Percentiles rank a stretch among this genome's conserved stretches.
These are phyloP conservation scores for Aspergillus sojae DNA, from an alignment of 2,329 filamentous ascomycete genomes.

Conservation along the genomic window DNA sequence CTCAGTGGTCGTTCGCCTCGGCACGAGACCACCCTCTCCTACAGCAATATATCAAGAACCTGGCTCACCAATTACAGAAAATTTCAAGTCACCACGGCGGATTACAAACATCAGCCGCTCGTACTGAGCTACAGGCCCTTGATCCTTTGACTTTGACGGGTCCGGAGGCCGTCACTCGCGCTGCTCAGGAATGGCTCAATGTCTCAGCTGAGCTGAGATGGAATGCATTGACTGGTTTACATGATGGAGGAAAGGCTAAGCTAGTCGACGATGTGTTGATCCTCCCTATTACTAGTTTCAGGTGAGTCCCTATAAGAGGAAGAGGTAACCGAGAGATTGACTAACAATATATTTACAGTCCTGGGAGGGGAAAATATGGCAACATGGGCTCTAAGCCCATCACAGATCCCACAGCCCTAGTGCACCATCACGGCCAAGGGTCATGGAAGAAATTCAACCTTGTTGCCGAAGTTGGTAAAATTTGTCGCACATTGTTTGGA, in stretches of 20 bases:
- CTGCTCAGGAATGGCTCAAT: conserved; percentile 27
- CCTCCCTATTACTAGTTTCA: conserved; percentile 39
- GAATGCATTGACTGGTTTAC: conserved; percentile 33
- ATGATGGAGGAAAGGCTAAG: conserved; percentile 33
- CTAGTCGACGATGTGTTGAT: conserved; percentile 34
- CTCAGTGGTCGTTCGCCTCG: conserved; percentile 36
- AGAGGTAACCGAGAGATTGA: background rate
- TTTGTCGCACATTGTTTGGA: conserved; percentile 36
- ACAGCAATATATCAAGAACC: conserved; percentile 27
- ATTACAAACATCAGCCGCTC: background rate
- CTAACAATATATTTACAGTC: conserved; percentile 24
- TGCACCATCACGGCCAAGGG: conserved; percentile 35
- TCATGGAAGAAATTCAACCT: conserved; percentile 33
- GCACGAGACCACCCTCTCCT: conserved; percentile 31
- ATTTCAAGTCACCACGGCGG: background rate
- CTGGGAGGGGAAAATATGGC: conserved; percentile 23
- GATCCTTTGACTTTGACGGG: conserved; percentile 36
- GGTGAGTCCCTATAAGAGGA: conserved; percentile 20
- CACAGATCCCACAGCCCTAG: conserved; percentile 30
- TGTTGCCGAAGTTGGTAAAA: conserved; percentile 33
- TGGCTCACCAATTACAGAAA: conserved; percentile 13
- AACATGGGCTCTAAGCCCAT: conserved; percentile 38
- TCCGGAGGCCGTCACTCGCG: conserved; percentile 34
- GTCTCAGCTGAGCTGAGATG: conserved; percentile 29
- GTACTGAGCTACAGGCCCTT: conserved; percentile 16